Base-by-base conservation (phyloP, 495 filamentous ascomycete genomes). In the Wilcoxina mikolae region DNA sequence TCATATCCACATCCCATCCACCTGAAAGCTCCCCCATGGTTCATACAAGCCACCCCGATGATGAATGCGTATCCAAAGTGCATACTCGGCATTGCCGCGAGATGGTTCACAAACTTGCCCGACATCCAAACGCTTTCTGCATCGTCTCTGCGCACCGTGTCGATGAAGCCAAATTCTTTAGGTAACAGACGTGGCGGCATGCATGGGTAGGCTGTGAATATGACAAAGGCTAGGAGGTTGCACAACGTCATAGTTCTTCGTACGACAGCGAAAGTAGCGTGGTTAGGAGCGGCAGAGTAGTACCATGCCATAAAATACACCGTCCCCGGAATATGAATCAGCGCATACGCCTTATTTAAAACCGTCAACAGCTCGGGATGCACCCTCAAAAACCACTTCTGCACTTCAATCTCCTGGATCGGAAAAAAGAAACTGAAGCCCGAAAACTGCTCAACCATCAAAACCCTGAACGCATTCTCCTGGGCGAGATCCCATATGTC, bases 31-130 rank as follows among this genome's bases (percentile, higher is more conserved):
- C 55, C 66, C 17, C 68, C 62, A 58, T 71, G 61, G 56, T 59
- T 65, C 12, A 78, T 72, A 53, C 87, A 74, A 0, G 83, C 85
- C 17, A 80, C 68, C 12, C 84, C 84, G 56, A 87, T 81, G 64
- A 84, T 76, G 28, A 88, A 76, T 4, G 83, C 80, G 61, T 87
- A 88, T 10, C 82, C 84, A 65, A 88, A 88, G 64, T 88, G 83
- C 57, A 88, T 74, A 15, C 80, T 66, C 26, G 84, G 84, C 84
- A 87, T 87, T 15, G 84, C 84, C 23, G 84, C 84, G 68, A 70
- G 68, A 56, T 71, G 67, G 56, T 78, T 79, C 59, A 74, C 67
- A 54, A 73, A 80, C 43, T 79, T 74, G 3, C 77, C 76, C 20
- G 67, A 70, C 67, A 78, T 78, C 74, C 74, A 81, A 9, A 73